phyloP scores from a whole-genome alignment of 164 flowering plant genomes.

The Brasenia schreberi region DNA sequence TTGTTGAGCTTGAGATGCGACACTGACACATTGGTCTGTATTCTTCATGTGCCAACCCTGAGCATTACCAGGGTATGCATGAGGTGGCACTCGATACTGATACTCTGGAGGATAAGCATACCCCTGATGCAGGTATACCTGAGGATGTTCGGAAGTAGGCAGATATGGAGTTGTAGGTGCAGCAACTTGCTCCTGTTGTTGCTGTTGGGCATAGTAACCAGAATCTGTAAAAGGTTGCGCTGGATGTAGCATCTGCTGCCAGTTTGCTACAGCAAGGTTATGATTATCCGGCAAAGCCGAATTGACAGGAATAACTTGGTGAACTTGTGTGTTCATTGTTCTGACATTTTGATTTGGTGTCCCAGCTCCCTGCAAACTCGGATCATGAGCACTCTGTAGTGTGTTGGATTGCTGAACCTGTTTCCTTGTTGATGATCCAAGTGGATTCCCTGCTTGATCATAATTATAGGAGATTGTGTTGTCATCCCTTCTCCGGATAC shows the following conservation, averaged over 20 bases:
- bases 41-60: constrained; percentile 25
- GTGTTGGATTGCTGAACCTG: constrained; percentile 7
- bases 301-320: constrained; percentile 7
- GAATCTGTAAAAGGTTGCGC: constrained; percentile 15
- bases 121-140: constrained; percentile 13
- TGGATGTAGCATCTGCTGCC: constrained; percentile 12
- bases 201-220: constrained; percentile 16
- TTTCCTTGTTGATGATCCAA: constrained; percentile 10
- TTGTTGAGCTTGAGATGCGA: constrained; percentile 17
- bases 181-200: constrained; percentile 18
- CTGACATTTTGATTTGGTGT: background rate
- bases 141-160: constrained; percentile 14
- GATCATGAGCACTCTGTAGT: constrained; percentile 9
- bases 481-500: background rate
- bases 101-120: constrained; percentile 12
- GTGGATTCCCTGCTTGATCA: constrained; percentile 3
- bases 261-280: constrained; percentile 8
- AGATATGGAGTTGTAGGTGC: constrained; percentile 12
- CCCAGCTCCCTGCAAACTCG: constrained; percentile 3
- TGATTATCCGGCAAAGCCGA: constrained; percentile 1
- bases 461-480: constrained; percentile 1
- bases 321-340: constrained; percentile 4
- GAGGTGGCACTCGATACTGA: constrained; percentile 15
- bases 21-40: constrained; percentile 23
- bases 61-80: constrained; percentile 13